Evolutionary conservation across 805 yeast genomes (phyloP).

Genomic region (Babjeviella inositovora): DNA sequence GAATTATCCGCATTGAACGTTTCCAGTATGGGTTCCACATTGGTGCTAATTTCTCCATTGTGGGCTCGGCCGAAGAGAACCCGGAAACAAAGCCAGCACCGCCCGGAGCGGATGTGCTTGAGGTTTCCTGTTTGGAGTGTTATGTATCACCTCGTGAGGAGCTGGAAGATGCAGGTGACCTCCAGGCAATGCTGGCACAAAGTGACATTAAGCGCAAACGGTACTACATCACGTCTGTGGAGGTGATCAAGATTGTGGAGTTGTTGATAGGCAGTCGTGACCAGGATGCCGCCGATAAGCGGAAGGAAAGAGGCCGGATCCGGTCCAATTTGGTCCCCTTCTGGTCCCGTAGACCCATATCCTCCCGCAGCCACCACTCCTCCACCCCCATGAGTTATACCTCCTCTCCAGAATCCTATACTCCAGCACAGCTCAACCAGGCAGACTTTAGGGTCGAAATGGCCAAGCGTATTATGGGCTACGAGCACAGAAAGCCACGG

Average conservation of each 20-base stretch:
- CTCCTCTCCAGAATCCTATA: constrained; percentile 1
- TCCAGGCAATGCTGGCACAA: constrained; percentile 1
- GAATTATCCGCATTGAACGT: constrained; percentile 43
- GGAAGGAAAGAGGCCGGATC: constrained; percentile 51
- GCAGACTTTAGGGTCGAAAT: constrained; percentile 28
- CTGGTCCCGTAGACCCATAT: constrained; percentile 46
- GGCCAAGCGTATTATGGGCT: constrained; percentile 51
- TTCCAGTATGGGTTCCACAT: constrained; percentile 29
- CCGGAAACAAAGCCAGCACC: constrained; percentile 19
- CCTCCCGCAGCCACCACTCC: constrained; percentile 11
- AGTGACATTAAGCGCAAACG: constrained; percentile 5
- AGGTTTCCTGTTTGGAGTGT: constrained; percentile 44
- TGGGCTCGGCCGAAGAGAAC: constrained; percentile 32
- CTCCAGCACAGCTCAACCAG: too few species aligned
- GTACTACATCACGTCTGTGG: constrained; percentile 48
- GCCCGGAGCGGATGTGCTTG: constrained; percentile 30
- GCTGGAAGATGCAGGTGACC: constrained; percentile 7
- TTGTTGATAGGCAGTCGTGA: constrained; percentile 33
- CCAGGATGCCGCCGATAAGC: constrained; percentile 29
- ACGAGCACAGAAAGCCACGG: constrained; percentile 45
- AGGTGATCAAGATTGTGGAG: constrained; percentile 51
- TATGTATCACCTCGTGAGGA: constrained; percentile 12
- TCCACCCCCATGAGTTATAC: too few species aligned
- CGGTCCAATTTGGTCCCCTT: constrained; percentile 52
- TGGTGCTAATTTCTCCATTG: constrained; percentile 28